phyloP scores from a whole-genome alignment of 345 rosid genomes.

The Eucalyptus curtisii region DNA sequence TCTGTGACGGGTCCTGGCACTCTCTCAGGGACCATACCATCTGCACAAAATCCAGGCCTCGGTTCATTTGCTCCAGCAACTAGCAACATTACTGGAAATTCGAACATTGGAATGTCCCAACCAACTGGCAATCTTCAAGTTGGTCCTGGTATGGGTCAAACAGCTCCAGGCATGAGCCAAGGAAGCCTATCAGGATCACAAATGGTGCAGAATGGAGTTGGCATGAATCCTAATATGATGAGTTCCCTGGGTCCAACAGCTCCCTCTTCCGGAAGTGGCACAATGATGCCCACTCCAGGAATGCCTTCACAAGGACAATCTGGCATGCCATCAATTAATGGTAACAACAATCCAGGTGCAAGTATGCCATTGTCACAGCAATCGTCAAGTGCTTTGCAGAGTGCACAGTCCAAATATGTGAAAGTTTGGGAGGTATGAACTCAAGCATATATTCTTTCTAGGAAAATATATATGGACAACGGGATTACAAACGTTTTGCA shows the following conservation, averaged over 20 bases:
- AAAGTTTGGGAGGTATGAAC: slow-evolving; percentile 93
- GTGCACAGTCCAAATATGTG: slow-evolving; percentile 73
- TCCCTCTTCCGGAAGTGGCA: slow-evolving; percentile 57
- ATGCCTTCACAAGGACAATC: slow-evolving; percentile 65
- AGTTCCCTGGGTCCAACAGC: slow-evolving; percentile 55
- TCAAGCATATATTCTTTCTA: background rate
- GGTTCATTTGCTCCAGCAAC: slow-evolving; percentile 47
- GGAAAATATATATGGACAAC: background rate
- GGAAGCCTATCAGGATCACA: slow-evolving; percentile 73
- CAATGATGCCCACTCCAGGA: slow-evolving; percentile 93
- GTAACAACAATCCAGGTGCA: slow-evolving; percentile 44
- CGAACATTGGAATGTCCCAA: slow-evolving; percentile 71
- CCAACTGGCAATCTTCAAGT: slow-evolving; percentile 49
- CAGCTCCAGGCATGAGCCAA: slow-evolving; percentile 59
- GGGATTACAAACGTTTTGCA: background rate
- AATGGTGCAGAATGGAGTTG: slow-evolving; percentile 68
- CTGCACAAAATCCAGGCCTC: slow-evolving; percentile 43
- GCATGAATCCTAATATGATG: slow-evolving; percentile 72
- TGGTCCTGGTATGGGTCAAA: slow-evolving; percentile 34
- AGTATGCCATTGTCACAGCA: slow-evolving; percentile 69
- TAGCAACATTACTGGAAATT: slow-evolving; percentile 48
- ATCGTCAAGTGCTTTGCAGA: slow-evolving; percentile 53
- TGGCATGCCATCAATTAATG: slow-evolving; percentile 47
- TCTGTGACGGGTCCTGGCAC: slow-evolving; percentile 60
- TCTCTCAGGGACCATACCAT: slow-evolving; percentile 51